Base-by-base conservation (phyloP, 768 basidiomycete genomes). In the Kwoniella bestiolae region DNA sequence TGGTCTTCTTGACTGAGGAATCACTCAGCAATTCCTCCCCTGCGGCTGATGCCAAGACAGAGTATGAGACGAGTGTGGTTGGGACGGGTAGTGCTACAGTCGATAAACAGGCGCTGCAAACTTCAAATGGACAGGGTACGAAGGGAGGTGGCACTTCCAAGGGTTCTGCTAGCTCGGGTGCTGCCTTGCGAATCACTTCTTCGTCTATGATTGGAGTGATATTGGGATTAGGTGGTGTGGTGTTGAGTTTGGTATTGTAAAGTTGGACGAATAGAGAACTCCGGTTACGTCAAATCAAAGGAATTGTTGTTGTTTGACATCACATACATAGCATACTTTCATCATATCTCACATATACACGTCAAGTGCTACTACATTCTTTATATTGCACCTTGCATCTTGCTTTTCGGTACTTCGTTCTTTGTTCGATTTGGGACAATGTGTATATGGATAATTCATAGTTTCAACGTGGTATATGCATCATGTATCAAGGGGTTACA, bases 1-100 rank as follows among this genome's bases (percentile, higher is more conserved):
- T 92, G 49, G 89, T 92, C 64, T 91, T 90, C 83, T 82, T 92
- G 31, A 85, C 82, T 4, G 78, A 83, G 56, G 64, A 77, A 28
- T 83, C 85, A 3, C 71, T 83, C 32, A 61, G 78, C 0, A 83
- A 69, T 12, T 52, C 67, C 12, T 31, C 49, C 0, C 56, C 63
- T 14, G n/a, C 66, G 5, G 66, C 60, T 11, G 68, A 63, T 1
- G 73, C 73, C 3, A 74, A 86, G 8, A 89, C 86, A 12, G 87
- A 87, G 0, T 85, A 84, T 16, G 77, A 82, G n/a, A 89, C 88
- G 2, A 75, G 78, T 6, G 85, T 85, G 70, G 65, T 80, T 79
- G n/a, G 76, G 75, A 25, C 86, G 86, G 80, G 81, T 65, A 87
- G 87, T 1, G 84, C 83, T 1, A 87, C 85, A 0, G 80, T 90